A percentile compares a stretch with the other conserved stretches of the same genome.
Conservation (phyloP, 768 basidiomycete genomes). For the Astraeus odoratus region DNA sequence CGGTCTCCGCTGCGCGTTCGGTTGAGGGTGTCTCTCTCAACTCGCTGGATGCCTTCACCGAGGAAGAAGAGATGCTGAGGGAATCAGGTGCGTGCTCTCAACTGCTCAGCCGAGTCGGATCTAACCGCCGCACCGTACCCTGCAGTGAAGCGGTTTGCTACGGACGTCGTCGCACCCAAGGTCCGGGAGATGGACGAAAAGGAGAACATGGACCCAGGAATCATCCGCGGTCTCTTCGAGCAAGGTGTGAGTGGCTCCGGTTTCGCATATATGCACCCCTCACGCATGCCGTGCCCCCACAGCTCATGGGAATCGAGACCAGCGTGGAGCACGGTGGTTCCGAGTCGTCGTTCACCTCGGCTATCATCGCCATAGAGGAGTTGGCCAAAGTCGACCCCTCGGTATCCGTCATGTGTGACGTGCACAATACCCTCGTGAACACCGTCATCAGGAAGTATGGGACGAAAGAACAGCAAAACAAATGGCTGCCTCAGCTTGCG, state of each 20-base stretch:
- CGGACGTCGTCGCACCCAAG: constrained; percentile 83
- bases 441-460: constrained; percentile 88
- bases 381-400: constrained; percentile 28
- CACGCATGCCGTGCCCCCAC: neutral
- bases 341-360: constrained; percentile 87
- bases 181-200: constrained; percentile 98
- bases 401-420: constrained; percentile 94
- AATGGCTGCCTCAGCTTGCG: constrained; percentile 67
- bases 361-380: constrained; percentile 94
- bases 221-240: constrained; percentile 88
- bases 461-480: constrained; percentile 75
- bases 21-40: constrained; percentile 32
- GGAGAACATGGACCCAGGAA: constrained; percentile 82
- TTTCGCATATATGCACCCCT: neutral
- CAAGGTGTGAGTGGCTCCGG: constrained; percentile 73
- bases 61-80: constrained; percentile 91
- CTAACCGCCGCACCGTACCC: neutral
- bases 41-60: constrained; percentile 80
- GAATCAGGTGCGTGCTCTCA: constrained; percentile 67
- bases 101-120: neutral
- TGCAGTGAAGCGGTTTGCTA: constrained; percentile 79
- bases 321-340: constrained; percentile 76
- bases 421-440: constrained; percentile 98
- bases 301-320: constrained; percentile 99
- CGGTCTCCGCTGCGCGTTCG: constrained; percentile 17